Conservation (phyloP, 2,329 filamentous ascomycete genomes). For the Lachnellula subtilissima region DNA sequence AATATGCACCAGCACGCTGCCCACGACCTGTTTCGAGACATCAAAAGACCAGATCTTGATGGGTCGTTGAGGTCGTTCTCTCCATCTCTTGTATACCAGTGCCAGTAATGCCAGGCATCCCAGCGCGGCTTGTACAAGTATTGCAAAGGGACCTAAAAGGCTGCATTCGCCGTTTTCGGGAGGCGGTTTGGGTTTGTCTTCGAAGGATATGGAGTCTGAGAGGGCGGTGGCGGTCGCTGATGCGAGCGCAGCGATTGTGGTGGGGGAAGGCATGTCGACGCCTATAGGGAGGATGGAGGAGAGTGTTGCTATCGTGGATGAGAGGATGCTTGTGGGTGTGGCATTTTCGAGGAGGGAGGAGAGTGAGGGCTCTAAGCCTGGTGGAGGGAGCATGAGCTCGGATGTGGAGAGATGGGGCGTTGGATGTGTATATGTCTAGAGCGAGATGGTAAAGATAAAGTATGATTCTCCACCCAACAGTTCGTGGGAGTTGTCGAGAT, state of each 20-base stretch:
- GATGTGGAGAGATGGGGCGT: not conserved
- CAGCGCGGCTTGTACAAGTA: constrained; percentile 83
- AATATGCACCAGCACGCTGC: constrained; percentile 83
- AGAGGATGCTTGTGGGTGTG: constrained; percentile 18
- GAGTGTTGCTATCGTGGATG: constrained; percentile 22
- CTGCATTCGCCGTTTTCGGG: constrained; percentile 68
- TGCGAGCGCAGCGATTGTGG: constrained; percentile 29
- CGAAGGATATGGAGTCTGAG: not conserved
- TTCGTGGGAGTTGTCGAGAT: too few species aligned
- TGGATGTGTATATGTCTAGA: not conserved
- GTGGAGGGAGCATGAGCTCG: constrained; percentile 27
- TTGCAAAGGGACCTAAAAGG: constrained; percentile 83
- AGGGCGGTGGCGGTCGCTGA: constrained; percentile 25
- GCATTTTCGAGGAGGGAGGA: constrained; percentile 19
- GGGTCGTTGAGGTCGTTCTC: constrained; percentile 85
- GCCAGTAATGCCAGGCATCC: constrained; percentile 78
- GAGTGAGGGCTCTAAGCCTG: constrained; percentile 26
- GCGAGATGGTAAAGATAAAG: not conserved
- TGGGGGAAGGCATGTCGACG: constrained; percentile 29
- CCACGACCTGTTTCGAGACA: constrained; percentile 94
- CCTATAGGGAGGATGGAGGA: constrained; percentile 19
- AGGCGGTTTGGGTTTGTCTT: constrained; percentile 1
- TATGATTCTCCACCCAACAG: not conserved
- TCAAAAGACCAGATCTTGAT: constrained; percentile 98
- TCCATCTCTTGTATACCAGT: constrained; percentile 88